Base-by-base conservation (phyloP, 331 rosid genomes). In the Prunus yedoensis region DNA sequence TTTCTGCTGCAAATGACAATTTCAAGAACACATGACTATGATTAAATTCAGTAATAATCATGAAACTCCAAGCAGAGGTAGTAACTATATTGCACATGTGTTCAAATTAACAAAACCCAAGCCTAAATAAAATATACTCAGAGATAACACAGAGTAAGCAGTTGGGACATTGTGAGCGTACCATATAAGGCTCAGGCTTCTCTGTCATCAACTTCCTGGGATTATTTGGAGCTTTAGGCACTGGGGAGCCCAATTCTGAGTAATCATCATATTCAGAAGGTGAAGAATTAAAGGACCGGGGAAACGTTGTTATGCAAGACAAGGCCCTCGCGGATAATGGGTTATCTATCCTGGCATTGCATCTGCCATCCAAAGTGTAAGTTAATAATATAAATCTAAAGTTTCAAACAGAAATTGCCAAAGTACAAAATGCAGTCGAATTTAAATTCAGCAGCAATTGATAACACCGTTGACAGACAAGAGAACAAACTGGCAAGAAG, bases 171-270 rank as follows among this genome's bases (percentile, higher is more conserved):
- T 71, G 68, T 35, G 30, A 50, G 35, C 80, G 32, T 73, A 79
- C 83, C 79, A 12, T 25, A 52, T 15, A 38, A 43, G 21, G 78
- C 53, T 74, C 83, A 21, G 83, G 75, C 73, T 79, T 74, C 72
- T 57, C 79, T 2, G 79, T 79, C 74, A 71, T 66, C 78, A 79
- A 79, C 59, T 49, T 73, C 4, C 1, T n/a, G 43, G 43, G 51
- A 25, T 5, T 6, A 71, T 21, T 46, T 72, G 50, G 53, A 28
- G 56, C 32, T 79, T 52, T 8, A 46, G 32, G 65, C 16, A 73
- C 46, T 56, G 63, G 56, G 49, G 64, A 17, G 16, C 79, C 83
- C 72, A 67, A 59, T 59, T 32, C 83, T 10, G 50, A 35, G 66
- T 17, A 79, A 23, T 68, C 57, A 43, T 79, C 83, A 57, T 49